phyloP scores from a whole-genome alignment of 2,329 filamentous ascomycete species.

The Diaporthe amygdali region DNA sequence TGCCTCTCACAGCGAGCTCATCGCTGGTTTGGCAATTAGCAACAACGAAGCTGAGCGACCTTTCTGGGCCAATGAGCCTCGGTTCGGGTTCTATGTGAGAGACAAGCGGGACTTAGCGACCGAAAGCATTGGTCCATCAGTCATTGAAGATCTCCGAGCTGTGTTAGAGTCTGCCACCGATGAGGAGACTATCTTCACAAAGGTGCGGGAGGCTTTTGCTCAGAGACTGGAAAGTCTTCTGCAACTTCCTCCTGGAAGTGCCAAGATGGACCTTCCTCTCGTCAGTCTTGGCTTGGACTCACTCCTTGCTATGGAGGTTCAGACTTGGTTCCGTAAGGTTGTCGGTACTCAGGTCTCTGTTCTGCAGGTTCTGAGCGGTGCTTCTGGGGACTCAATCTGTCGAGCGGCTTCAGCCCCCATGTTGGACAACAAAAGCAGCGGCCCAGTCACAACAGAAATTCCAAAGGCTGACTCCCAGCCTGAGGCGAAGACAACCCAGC shows the following conservation, averaged over 20 bases:
- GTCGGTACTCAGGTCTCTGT: slow-evolving; percentile 3
- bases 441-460: neutral
- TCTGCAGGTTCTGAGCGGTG: neutral
- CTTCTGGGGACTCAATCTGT: neutral
- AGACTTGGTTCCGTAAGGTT: neutral
- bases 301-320: neutral
- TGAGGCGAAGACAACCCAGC: neutral
- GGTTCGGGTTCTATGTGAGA: neutral
- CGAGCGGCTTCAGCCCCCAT: neutral
- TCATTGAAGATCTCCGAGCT: neutral
- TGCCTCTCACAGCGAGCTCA: neutral
- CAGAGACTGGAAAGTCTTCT: neutral
- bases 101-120: neutral
- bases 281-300: neutral
- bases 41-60: neutral
- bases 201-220: neutral
- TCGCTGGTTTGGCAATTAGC: neutral
- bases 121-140: neutral
- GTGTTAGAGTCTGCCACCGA: neutral
- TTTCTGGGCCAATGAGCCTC: neutral
- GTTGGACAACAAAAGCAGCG: neutral
- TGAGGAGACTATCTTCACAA: neutral
- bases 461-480: neutral
- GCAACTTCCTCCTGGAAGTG: neutral
- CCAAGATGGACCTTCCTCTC: neutral